Base-by-base conservation (phyloP, 2,329 filamentous ascomycete genomes). In the Pestalotiopsis sp. region DNA sequence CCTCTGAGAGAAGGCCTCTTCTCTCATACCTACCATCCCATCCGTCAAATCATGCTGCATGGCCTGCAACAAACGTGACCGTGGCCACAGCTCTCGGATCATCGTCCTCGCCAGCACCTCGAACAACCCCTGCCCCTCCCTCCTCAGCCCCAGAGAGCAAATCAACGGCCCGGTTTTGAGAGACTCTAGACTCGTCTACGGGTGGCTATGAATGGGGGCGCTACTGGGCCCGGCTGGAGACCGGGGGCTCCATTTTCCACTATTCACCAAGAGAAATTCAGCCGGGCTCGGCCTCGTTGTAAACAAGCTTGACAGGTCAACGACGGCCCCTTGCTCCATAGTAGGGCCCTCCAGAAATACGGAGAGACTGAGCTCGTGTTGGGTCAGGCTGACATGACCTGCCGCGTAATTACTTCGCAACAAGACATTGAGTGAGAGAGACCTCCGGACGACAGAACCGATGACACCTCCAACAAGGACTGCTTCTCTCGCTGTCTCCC, bases 281-380 rank as follows among this genome's bases (percentile, higher is more conserved):
- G 60, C 38, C 39, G 60, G 60, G 40, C 60, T 48, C 58, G 58
- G 26, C 58, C 30, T 24, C 24, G 40, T 39, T 48, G 38, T 22
- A 24, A n/a, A 22, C 39, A n/a, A 63, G 35, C 39, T 48, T 39
- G 35, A 63, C 39, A 63, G 6, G 56, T 26, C 56, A 35, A 58
- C 26, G 22, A n/a, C 44, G 9, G 17, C 44, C 30, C 35, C 26
- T 39, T 61, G 24, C 58, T 61, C 58, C 58, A 39, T 61, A 39
- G 11, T 20, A 39, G 24, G n/a, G 17, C 30, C 26, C 22, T 22
- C 56, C n/a, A 30, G 38, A 60, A 61, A 35, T 35, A 26, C 35
- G 58, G 58, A 39, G 58, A 61, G n/a, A 30, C 58, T 39, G 38
- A 61, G 58, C 30, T 61, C 58, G 58, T 61, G 58, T 61, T 61